Conservation (phyloP, 257 asterid genomes). For the Solanum medicagineum region DNA sequence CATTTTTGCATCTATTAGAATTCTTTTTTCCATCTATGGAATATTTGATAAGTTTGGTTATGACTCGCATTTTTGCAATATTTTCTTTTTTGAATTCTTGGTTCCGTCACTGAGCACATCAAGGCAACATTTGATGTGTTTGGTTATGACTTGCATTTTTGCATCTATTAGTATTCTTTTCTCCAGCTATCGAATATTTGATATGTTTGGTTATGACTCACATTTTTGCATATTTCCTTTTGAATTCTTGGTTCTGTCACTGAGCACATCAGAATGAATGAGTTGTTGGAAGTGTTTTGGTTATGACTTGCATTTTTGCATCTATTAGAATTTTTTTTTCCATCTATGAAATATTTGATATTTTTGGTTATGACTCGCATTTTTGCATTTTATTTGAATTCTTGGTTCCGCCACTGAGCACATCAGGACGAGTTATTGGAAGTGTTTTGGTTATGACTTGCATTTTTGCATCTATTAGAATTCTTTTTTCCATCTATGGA, state of each 20-base stretch:
- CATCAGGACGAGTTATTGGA: not conserved
- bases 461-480: not conserved
- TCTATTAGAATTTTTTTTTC: not conserved
- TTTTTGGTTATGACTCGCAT: no score
- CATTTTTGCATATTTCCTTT: not conserved
- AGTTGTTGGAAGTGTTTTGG: not conserved
- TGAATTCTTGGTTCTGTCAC: not conserved
- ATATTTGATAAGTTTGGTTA: not conserved
- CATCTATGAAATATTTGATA: not conserved
- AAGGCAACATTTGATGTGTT: not conserved
- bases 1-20: not conserved
- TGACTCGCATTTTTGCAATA: not conserved
- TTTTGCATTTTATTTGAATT: not conserved
- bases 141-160: not conserved
- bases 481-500: not conserved
- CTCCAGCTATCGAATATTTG: not conserved
- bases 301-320: not conserved
- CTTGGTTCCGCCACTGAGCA: not conserved
- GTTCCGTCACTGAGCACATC: not conserved
- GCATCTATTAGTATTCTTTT: no score
- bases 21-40: not conserved
- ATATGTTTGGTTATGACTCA: no score
- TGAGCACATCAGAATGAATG: not conserved
- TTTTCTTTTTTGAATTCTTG: not conserved
- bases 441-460: not conserved